Conservation (phyloP, 2,329 filamentous ascomycete genomes). For the Fusarium lyarnte region DNA sequence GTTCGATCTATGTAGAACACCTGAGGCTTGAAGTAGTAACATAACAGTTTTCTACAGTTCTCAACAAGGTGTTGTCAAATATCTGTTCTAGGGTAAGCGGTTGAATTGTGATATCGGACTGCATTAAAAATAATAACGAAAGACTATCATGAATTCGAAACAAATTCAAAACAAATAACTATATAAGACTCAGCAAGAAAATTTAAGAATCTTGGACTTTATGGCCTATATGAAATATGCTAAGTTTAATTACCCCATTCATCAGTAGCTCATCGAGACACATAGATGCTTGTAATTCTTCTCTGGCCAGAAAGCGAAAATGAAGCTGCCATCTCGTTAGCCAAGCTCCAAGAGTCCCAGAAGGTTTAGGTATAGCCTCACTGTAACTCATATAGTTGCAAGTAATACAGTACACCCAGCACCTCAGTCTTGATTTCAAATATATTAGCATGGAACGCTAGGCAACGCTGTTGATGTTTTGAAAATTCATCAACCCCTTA, state of each 20-base stretch:
- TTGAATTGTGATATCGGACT: neutral
- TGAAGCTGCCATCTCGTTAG: fast-evolving
- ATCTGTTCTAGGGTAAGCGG: neutral
- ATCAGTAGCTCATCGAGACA: fast-evolving
- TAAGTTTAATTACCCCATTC: fast-evolving
- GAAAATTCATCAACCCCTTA: neutral
- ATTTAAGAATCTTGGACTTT: fast-evolving
- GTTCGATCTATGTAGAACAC: fast-evolving
- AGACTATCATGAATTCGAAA: fast-evolving
- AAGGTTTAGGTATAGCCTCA: neutral
- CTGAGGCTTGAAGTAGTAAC: fast-evolving
- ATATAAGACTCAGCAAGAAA: fast-evolving
- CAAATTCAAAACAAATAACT: fast-evolving
- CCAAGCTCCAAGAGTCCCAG: fast-evolving
- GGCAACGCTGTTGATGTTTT: neutral
- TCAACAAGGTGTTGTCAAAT: too few species aligned
- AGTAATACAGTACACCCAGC: neutral
- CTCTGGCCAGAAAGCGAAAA: fast-evolving
- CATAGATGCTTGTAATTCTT: fast-evolving
- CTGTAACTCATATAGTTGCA: fast-evolving
- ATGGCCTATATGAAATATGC: fast-evolving
- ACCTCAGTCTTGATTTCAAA: neutral
- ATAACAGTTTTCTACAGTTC: neutral
- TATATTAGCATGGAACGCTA: neutral
- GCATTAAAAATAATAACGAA: neutral